Evolutionary conservation across 202 grass and related monocot genomes (phyloP), one percentile per base, ranked within the genome.

Genomic region (Carex arenaria): DNA sequence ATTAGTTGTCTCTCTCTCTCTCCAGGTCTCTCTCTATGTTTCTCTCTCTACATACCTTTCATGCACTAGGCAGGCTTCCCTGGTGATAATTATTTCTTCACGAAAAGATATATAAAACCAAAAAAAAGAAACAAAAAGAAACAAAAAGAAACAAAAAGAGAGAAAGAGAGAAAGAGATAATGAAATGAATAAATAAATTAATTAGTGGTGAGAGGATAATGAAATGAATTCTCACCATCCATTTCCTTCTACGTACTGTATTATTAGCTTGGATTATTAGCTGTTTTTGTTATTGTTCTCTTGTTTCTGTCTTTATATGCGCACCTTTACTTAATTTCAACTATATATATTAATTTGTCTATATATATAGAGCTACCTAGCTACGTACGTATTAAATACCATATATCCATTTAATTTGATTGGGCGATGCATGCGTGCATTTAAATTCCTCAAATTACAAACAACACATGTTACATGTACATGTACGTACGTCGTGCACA

Each of bases 151-250:
- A 68, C 3, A 36, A 7, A 28, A 67, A 68, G 34, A 40, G 42
- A 68, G 18, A 60, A 19, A 60, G n/a, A 34, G 4, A 34, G 32
- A 34, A 4, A n/a, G 54, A 56, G 5, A 8, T 8, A 43, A 43
- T 43, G 8, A 38, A 43, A 8, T 36, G 3, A 34, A 31, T 66
- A 0, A 34, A 32, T 34, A 1, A 34, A 66, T 66, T 31, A 66
- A 34, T 66, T 67, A 36, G 30, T 67, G 65, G 65, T n/a, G n/a
- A n/a, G n/a, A n/a, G 65, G 65, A 67, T 67, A 67, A 67, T 36
- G 64, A 67, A 67, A 40, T 67, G 64, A 38, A 67, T 67, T 67
- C 2, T 34, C 11, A 67, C 64, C 64, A 67, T 67, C 31, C 64
- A 40, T 38, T 69, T 69, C 66, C 10, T 7, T 66, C 13, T 66